Evolutionary conservation across 225 moss, liverwort and hornwort genomes (phyloP).

Genomic region (Anthoceros angustus): DNA sequence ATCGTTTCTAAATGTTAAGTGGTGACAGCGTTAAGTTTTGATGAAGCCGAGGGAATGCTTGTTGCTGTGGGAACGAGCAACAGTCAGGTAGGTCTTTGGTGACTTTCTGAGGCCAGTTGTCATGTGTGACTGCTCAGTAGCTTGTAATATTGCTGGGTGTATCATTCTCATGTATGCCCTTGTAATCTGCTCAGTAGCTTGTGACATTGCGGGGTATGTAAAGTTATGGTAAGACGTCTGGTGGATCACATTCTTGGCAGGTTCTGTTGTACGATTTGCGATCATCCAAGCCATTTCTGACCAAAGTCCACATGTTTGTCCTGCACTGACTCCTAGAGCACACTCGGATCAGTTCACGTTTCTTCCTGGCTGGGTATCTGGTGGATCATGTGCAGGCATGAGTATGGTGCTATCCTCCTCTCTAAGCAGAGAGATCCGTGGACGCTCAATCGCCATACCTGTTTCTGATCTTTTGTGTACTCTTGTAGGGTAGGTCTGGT

Average conservation of each 20-base stretch:
- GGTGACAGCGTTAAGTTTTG: slow-evolving; percentile 75
- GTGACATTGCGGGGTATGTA: background rate
- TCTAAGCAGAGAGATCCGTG: background rate
- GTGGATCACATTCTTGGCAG: slow-evolving; percentile 10
- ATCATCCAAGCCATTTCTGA: slow-evolving; percentile 54
- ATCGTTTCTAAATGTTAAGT: slow-evolving; percentile 22
- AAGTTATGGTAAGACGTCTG: no score
- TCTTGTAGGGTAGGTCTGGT: slow-evolving; percentile 64
- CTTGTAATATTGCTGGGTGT: no score
- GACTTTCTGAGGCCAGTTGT: background rate
- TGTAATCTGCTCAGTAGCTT: background rate
- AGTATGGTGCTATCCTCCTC: background rate
- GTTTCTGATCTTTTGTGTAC: background rate
- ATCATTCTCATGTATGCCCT: no score
- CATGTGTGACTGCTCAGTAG: no score
- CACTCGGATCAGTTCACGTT: background rate
- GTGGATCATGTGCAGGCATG: background rate
- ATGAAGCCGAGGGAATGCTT: slow-evolving; percentile 83
- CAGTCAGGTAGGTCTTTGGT: slow-evolving; percentile 37
- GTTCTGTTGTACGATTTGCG: slow-evolving; percentile 83
- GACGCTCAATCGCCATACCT: background rate
- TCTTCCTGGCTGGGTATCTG: background rate
- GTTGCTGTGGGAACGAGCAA: slow-evolving; percentile 82
- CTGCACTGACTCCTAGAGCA: background rate
- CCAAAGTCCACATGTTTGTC: slow-evolving; percentile 81